phyloP scores from a whole-genome alignment of 331 rosid species.

The Pyracantha coccinea region DNA sequence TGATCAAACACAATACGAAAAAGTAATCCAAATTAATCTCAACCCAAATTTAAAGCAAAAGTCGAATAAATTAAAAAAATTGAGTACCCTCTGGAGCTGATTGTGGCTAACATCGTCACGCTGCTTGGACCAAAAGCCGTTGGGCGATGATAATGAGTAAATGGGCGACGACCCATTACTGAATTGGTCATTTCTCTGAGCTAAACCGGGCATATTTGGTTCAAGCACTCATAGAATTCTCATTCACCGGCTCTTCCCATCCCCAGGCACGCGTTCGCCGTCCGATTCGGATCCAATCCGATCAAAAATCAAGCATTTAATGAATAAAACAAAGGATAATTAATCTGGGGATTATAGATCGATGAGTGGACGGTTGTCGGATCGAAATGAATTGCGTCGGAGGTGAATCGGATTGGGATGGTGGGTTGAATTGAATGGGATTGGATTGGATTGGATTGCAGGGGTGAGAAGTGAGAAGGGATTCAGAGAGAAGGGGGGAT shows the following conservation, averaged over 20 bases:
- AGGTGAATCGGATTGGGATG: constrained; percentile 22
- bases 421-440: constrained; percentile 11
- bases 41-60: constrained; percentile 4
- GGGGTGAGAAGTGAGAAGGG: constrained; percentile 10
- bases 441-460: not conserved
- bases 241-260: constrained; percentile 40
- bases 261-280: not conserved
- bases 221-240: constrained; percentile 34
- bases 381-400: constrained; percentile 19
- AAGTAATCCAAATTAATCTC: constrained; percentile 22
- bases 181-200: constrained; percentile 62
- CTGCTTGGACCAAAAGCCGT: constrained; percentile 87
- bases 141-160: constrained; percentile 48
- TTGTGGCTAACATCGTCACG: constrained; percentile 55
- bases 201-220: constrained; percentile 74
- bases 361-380: constrained; percentile 8
- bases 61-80: not conserved
- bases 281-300: constrained; percentile 33
- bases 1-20: constrained; percentile 12
- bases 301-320: constrained; percentile 18
- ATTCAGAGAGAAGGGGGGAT: constrained; percentile 15
- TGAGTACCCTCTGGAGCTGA: constrained; percentile 82
- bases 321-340: constrained; percentile 16
- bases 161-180: constrained; percentile 50
- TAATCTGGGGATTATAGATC: constrained; percentile 31